These are phyloP conservation scores for Lactarius akahatsu DNA, from an alignment of 768 basidiomycete genomes.

Conservation along the genomic window DNA sequence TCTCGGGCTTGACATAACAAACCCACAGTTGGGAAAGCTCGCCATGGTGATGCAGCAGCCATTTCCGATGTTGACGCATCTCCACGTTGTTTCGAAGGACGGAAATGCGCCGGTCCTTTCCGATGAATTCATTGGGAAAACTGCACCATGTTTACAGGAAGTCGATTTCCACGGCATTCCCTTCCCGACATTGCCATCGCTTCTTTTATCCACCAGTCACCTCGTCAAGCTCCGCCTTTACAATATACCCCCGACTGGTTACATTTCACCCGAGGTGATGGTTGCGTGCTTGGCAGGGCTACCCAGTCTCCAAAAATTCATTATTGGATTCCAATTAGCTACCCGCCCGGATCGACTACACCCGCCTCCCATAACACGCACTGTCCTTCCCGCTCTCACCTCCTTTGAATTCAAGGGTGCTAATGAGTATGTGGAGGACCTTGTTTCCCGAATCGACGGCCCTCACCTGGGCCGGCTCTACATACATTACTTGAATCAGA, in stretches of 20 bases:
- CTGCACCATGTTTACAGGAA: neutral
- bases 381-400: neutral
- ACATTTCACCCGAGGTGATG: neutral
- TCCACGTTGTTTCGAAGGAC: neutral
- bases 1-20: no score
- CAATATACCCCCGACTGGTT: neutral
- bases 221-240: neutral
- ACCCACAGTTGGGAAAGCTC: neutral
- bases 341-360: neutral
- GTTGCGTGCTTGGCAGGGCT: neutral
- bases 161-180: neutral
- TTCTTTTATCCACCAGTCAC: neutral
- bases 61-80: neutral
- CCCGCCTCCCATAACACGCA: neutral
- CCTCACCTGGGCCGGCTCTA: neutral
- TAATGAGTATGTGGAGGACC: conserved; percentile 6
- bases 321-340: neutral
- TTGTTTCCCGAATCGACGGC: neutral
- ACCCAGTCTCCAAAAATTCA: neutral
- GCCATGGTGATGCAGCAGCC: neutral
- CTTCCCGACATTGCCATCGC: neutral
- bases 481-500: no score
- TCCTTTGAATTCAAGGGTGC: neutral
- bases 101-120: neutral
- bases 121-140: no score